Conservation (phyloP, 805 yeast genomes). For the Lipomyces chichibuensis region DNA sequence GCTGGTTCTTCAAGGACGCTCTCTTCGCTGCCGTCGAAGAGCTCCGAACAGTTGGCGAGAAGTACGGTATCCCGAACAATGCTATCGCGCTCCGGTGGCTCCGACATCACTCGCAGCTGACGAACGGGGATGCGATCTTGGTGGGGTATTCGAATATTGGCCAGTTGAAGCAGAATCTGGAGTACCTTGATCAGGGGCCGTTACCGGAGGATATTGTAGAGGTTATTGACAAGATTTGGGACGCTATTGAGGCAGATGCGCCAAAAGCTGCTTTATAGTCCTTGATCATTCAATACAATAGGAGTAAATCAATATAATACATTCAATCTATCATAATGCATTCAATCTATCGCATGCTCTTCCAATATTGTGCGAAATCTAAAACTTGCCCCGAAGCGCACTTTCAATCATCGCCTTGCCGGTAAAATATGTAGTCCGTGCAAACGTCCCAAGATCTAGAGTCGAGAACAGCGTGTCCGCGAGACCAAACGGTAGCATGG, state of each 20-base stretch:
- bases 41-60: constrained; percentile 12
- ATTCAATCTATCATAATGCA: background rate
- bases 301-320: background rate
- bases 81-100: constrained; percentile 33
- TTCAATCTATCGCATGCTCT: background rate
- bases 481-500: constrained; percentile 96
- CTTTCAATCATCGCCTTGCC: constrained; percentile 77
- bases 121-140: constrained; percentile 24
- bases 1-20: constrained; percentile 24
- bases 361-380: constrained; percentile 16
- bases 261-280: constrained; percentile 19
- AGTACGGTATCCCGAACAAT: constrained; percentile 22
- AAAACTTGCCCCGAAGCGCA: constrained; percentile 71
- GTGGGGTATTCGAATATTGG: constrained; percentile 22
- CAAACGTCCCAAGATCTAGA: constrained; percentile 70
- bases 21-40: constrained; percentile 30
- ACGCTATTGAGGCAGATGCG: constrained; percentile 35
- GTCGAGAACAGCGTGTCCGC: constrained; percentile 79
- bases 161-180: constrained; percentile 22
- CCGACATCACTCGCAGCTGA: constrained; percentile 27
- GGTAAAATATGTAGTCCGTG: constrained; percentile 71
- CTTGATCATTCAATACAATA: background rate
- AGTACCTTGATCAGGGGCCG: constrained; percentile 37
- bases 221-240: constrained; percentile 38
- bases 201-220: constrained; percentile 34